These are phyloP conservation scores for Termitomyces sp. DNA, from an alignment of 768 basidiomycete species.

Conservation along the genomic window DNA sequence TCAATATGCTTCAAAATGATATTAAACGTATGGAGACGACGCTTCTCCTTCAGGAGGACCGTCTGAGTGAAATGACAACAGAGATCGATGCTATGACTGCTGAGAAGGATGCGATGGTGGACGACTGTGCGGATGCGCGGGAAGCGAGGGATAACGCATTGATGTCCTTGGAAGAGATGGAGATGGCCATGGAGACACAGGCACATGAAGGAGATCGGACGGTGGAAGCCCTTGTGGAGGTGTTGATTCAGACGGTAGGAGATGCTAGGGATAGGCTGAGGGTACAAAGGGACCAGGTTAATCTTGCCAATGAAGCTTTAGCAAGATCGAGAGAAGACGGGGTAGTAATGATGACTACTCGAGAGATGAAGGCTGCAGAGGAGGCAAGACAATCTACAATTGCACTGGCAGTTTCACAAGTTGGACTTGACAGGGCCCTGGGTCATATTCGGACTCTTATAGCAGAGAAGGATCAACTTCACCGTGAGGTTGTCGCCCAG, in stretches of 20 bases:
- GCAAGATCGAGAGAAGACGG: slow-evolving; percentile 7
- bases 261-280: slow-evolving; percentile 25
- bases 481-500: slow-evolving; percentile 3
- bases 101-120: slow-evolving; percentile 79
- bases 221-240: slow-evolving; percentile 35
- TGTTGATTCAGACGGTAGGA: slow-evolving; percentile 33
- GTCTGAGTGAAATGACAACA: slow-evolving; percentile 61
- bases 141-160: slow-evolving; percentile 69
- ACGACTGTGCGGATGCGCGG: slow-evolving; percentile 78
- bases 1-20: slow-evolving; percentile 78
- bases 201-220: slow-evolving; percentile 30
- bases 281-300: slow-evolving; percentile 6
- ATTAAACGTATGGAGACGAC: slow-evolving; percentile 76
- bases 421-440: slow-evolving; percentile 11
- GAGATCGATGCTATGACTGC: slow-evolving; percentile 65
- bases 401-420: slow-evolving; percentile 24
- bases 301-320: slow-evolving; percentile 11
- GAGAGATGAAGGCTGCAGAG: slow-evolving; percentile 10
- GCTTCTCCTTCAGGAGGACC: slow-evolving; percentile 69
- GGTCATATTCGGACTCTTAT: background rate
- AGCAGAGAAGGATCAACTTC: slow-evolving; percentile 10
- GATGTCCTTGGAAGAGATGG: slow-evolving; percentile 52
- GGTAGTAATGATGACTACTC: slow-evolving; percentile 2
- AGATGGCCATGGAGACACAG: slow-evolving; percentile 48
- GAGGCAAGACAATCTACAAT: slow-evolving; percentile 19